phyloP scores from a whole-genome alignment of 768 basidiomycete genomes.

The Termitomyces sp. region DNA sequence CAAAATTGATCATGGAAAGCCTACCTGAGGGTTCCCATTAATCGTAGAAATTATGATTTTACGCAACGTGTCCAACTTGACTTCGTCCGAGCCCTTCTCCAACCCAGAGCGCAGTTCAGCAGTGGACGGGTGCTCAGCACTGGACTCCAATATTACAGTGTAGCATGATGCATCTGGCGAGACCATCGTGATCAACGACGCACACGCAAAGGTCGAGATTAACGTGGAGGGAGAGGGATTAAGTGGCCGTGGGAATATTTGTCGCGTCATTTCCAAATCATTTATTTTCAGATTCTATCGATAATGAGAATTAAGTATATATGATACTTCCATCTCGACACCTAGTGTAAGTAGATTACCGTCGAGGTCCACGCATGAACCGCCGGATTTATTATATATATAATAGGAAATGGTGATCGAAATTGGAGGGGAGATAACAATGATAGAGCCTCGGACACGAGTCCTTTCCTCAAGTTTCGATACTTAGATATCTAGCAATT shows the following conservation, averaged over 20 bases:
- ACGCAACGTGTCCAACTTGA: constrained; percentile 94
- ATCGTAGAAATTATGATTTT: constrained; percentile 91
- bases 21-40: constrained; percentile 90
- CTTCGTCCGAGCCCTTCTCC: constrained; percentile 95
- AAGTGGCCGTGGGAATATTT: constrained; percentile 15
- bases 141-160: constrained; percentile 74
- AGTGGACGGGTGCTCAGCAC: constrained; percentile 70
- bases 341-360: no score
- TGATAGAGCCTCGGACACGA: no score
- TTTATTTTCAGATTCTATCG: no score
- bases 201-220: constrained; percentile 10
- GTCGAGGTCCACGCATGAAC: no score
- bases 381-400: no score
- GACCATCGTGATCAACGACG: constrained; percentile 20
- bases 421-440: no score
- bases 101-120: constrained; percentile 78
- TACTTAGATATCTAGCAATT: no score
- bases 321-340: no score
- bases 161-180: constrained; percentile 67
- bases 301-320: no score
- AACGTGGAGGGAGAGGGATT: constrained; percentile 8
- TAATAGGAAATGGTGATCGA: no score
- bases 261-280: constrained; percentile 1
- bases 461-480: no score
- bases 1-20: constrained; percentile 17